phyloP scores from a whole-genome alignment of 495 filamentous ascomycete genomes.

The Chaetomium tenue region DNA sequence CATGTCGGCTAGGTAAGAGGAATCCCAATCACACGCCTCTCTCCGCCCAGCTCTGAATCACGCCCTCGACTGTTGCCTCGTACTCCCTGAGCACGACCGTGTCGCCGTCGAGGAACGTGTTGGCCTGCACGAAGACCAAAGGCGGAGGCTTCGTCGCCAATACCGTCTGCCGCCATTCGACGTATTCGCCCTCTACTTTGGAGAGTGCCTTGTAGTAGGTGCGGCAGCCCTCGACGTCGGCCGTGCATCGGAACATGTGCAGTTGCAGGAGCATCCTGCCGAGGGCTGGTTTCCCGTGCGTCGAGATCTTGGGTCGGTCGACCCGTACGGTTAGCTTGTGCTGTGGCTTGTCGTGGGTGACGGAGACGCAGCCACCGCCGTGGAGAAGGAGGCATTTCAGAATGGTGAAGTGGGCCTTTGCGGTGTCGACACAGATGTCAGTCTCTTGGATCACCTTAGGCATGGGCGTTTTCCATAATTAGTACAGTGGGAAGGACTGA shows the following conservation, averaged over 20 bases:
- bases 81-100: conserved; percentile 46
- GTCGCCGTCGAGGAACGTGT: conserved; percentile 42
- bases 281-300: conserved; percentile 45
- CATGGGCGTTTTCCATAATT: neutral
- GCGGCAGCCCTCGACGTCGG: conserved; percentile 41
- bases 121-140: conserved; percentile 45
- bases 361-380: conserved; percentile 35
- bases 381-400: conserved; percentile 40
- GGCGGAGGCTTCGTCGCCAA: conserved; percentile 36
- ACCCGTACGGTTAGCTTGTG: conserved; percentile 36
- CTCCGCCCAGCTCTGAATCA: conserved; percentile 50
- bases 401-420: conserved; percentile 49
- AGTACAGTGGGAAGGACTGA: neutral
- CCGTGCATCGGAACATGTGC: conserved; percentile 51
- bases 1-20: too few species aligned
- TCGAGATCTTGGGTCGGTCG: conserved; percentile 39
- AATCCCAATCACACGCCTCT: conserved; percentile 3
- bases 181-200: conserved; percentile 38
- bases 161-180: conserved; percentile 42
- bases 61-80: conserved; percentile 38
- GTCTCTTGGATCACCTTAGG: neutral
- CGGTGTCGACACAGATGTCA: neutral
- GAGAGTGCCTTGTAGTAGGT: conserved; percentile 45
- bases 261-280: conserved; percentile 44
- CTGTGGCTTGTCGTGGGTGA: conserved; percentile 26